Evolutionary conservation across 495 filamentous ascomycete genomes (phyloP).

Genomic region (Choiromyces venosus): DNA sequence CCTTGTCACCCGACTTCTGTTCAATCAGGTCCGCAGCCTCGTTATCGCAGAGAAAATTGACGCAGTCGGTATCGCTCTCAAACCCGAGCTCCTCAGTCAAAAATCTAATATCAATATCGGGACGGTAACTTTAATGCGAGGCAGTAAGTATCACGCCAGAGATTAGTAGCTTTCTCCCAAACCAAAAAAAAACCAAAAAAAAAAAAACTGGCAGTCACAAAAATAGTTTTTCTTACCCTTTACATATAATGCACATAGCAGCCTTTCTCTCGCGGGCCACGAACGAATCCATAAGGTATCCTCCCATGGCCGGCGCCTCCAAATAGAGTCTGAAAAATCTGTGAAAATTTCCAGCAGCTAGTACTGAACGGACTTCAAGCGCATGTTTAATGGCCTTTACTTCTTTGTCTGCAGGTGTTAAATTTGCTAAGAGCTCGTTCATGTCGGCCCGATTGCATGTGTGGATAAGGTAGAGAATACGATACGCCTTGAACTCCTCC

Average conservation of each 20-base stretch:
- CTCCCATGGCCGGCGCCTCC: constrained; percentile 93
- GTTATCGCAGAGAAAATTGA: constrained; percentile 78
- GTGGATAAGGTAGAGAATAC: constrained; percentile 99
- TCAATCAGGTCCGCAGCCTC: constrained; percentile 68
- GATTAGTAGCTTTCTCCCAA: constrained; percentile 18
- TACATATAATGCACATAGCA: constrained; percentile 84
- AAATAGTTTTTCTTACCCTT: constrained; percentile 66
- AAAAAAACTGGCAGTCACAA: constrained; percentile 6
- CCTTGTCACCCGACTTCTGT: constrained; percentile 60
- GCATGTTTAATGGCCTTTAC: constrained; percentile 82
- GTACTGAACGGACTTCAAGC: constrained; percentile 78
- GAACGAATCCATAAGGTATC: constrained; percentile 99
- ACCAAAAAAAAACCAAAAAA: neutral
- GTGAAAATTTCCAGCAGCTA: constrained; percentile 94
- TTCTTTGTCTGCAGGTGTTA: constrained; percentile 92
- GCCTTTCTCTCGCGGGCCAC: constrained; percentile 85
- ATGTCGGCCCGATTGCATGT: constrained; percentile 97
- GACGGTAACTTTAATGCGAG: constrained; percentile 65
- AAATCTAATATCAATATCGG: constrained; percentile 79
- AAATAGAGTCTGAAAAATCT: constrained; percentile 93
- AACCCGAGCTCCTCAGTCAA: constrained; percentile 94
- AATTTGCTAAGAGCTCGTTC: constrained; percentile 94
- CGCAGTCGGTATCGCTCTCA: constrained; percentile 83
- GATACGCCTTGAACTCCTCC: constrained; percentile 97
- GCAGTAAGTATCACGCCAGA: constrained; percentile 20